These are phyloP conservation scores for Lophiostoma macrostomum DNA, from an alignment of 495 filamentous ascomycete genomes.

Conservation along the genomic window DNA sequence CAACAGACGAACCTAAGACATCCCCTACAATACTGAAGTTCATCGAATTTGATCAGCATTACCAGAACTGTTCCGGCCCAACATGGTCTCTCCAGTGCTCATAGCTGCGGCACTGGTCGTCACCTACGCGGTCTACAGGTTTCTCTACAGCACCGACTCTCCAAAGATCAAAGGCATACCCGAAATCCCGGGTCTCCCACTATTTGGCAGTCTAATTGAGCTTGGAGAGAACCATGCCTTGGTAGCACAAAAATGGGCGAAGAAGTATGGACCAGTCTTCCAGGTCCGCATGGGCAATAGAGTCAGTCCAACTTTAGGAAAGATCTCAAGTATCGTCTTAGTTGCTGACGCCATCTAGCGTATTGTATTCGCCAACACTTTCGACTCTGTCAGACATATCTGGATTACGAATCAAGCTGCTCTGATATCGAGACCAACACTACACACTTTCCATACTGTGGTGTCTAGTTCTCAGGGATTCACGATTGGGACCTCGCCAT, in stretches of 20 bases:
- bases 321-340: neutral
- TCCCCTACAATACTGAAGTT: too few species aligned
- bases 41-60: too few species aligned
- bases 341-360: slow-evolving; percentile 43
- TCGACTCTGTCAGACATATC: slow-evolving; percentile 63
- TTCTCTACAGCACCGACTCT: slow-evolving; percentile 56
- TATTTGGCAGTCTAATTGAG: slow-evolving; percentile 62
- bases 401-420: slow-evolving; percentile 71
- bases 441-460: slow-evolving; percentile 71
- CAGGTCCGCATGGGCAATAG: slow-evolving; percentile 65
- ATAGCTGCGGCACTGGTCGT: slow-evolving; percentile 16
- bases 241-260: slow-evolving; percentile 54
- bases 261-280: slow-evolving; percentile 64
- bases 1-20: too few species aligned
- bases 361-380: slow-evolving; percentile 67
- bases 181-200: slow-evolving; percentile 60
- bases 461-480: slow-evolving; percentile 68
- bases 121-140: slow-evolving; percentile 50
- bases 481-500: slow-evolving; percentile 71
- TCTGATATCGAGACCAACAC: slow-evolving; percentile 66
- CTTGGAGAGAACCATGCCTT: slow-evolving; percentile 56
- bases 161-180: slow-evolving; percentile 63
- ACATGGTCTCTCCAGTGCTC: slow-evolving; percentile 17
- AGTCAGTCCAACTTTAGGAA: slow-evolving; percentile 36
- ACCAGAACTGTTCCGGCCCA: too few species aligned